These are phyloP conservation scores for Podaxis sp. DNA, from an alignment of 768 basidiomycete genomes.

Conservation along the genomic window DNA sequence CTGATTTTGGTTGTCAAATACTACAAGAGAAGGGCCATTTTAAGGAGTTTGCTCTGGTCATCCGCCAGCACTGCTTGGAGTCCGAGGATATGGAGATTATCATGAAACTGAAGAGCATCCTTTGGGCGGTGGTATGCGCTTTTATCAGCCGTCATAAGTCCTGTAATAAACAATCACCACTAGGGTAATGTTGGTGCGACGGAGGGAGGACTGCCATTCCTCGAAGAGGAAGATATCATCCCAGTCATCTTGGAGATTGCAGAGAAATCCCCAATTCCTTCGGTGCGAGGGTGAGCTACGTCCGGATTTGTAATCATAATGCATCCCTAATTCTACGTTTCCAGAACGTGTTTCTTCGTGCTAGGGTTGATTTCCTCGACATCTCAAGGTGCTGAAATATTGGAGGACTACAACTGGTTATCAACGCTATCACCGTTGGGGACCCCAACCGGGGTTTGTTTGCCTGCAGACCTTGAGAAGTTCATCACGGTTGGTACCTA, in stretches of 20 bases:
- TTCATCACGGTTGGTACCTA: conserved; percentile 68
- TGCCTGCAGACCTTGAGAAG: conserved; percentile 80
- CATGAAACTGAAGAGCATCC: conserved; percentile 87
- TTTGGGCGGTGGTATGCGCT: conserved; percentile 90
- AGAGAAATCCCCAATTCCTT: conserved; percentile 84
- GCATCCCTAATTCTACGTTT: background rate
- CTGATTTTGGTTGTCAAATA: conserved; percentile 90
- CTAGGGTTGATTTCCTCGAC: conserved; percentile 92
- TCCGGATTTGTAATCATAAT: background rate
- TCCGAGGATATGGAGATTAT: conserved; percentile 82
- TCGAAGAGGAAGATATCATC: conserved; percentile 95
- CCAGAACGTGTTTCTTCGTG: conserved; percentile 94
- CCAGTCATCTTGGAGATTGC: conserved; percentile 90
- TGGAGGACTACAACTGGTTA: conserved; percentile 93
- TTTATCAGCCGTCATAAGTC: background rate
- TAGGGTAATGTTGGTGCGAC: conserved; percentile 95
- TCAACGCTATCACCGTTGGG: conserved; percentile 86
- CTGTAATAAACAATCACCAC: conserved; percentile 3
- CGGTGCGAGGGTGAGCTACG: conserved; percentile 80
- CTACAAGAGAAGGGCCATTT: conserved; percentile 91
- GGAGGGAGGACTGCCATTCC: conserved; percentile 86
- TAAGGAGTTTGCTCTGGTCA: conserved; percentile 85
- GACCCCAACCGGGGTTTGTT: conserved; percentile 84
- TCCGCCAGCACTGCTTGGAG: conserved; percentile 84
- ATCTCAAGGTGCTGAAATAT: conserved; percentile 86